Evolutionary conservation across 2,329 filamentous ascomycete species (phyloP), one percentile per base, ranked within the genome.

Genomic region (Annulohypoxylon truncatum): DNA sequence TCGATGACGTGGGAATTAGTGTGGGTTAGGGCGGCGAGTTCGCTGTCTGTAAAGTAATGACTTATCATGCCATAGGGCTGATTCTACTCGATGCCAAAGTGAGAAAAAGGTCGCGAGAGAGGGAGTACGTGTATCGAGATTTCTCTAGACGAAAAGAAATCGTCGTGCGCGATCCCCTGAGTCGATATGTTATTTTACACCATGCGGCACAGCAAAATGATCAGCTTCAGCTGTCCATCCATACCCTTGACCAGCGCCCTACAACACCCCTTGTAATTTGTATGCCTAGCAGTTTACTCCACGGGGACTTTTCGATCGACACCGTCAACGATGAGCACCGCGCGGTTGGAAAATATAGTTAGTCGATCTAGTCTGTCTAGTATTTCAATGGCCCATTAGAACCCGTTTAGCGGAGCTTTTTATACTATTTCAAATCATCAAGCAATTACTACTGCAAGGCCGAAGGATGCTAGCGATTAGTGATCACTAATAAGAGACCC

Each of bases 161-260:
- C 42, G 22, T 24, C 33, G 12, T 38, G 22, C 20, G 26, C 26
- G 8, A 35, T 35, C 10, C 15, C 48, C 20, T 51, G 6, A 20
- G 18, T 18, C 35, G n/a, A 40, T 40, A 9, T 28, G 3, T 20
- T 13, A 26, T 26, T 53, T 28, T 26, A n/a, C 22, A 42, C 50
- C 2, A 42, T 42, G 50, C 50, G 50, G 50, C 50, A 28, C 35
- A 42, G 50, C 50, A 46, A 26, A 1, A n/a, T 46, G 42, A 46
- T 26, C 22, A 26, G 26, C 42, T 46, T 26, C 10, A 46, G 10
- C 22, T 26, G 42, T 38, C 33, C 24, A 40, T 38, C 31, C 3
- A 15, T 3, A 31, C 29, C 29, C 48, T 24, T 51, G 29, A 35
- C 18, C 3, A 28, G 24, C 10, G 12, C 10, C 24, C 10, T 40